Conservation (phyloP, 345 rosid genomes). For the Gossypium turneri region DNA sequence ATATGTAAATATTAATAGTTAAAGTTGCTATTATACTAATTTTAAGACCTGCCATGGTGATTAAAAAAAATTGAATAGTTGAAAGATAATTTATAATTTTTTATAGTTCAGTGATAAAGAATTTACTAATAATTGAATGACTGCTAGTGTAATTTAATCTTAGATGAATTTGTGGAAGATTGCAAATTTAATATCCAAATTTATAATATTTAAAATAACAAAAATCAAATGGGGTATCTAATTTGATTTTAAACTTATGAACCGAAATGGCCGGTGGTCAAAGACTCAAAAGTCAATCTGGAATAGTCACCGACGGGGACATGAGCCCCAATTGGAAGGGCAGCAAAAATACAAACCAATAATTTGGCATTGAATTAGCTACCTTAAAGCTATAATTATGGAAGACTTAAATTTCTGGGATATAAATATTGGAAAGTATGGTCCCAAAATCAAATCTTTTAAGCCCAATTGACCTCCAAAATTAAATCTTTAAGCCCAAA, state of each 20-base stretch:
- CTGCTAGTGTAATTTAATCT: too few species aligned
- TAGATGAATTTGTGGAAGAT: too few species aligned
- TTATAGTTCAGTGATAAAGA: too few species aligned
- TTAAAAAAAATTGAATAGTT: too few species aligned
- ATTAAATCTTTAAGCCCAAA: too few species aligned
- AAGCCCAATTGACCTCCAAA: too few species aligned
- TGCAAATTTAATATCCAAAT: neutral
- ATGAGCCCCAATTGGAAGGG: constrained; percentile 13
- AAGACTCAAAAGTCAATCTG: constrained; percentile 25
- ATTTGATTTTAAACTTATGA: neutral
- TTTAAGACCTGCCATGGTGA: too few species aligned
- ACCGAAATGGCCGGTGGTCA: constrained; percentile 25
- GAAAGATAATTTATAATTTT: too few species aligned
- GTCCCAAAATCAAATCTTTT: too few species aligned
- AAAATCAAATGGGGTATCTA: neutral
- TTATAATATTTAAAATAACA: neutral
- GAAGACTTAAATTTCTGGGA: neutral
- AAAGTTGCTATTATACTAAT: too few species aligned
- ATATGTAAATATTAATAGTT: too few species aligned
- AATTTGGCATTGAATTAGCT: neutral
- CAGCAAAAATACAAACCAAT: neutral
- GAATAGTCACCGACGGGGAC: neutral
- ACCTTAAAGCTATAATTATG: neutral
- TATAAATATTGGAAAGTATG: neutral
- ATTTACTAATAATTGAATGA: too few species aligned